A percentile compares a stretch with the other conserved stretches of the same genome.
Conservation (phyloP, 75 land plant species). For the Selaginella tamariscina region DNA sequence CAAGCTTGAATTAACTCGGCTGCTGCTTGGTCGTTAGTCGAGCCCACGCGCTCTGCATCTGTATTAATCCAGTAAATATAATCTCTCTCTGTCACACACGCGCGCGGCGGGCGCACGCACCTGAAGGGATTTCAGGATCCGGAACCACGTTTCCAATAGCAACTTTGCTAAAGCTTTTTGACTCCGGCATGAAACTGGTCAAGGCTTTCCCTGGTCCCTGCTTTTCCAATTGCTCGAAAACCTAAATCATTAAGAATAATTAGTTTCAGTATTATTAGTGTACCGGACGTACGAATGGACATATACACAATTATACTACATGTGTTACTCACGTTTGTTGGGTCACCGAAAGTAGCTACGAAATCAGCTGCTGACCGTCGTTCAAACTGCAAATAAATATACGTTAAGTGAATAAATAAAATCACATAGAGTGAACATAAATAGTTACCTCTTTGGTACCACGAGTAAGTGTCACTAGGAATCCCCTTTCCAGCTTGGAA, state of each 20-base stretch:
- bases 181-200: constrained; percentile 36
- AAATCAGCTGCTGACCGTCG: constrained; percentile 50
- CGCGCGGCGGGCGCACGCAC: neutral
- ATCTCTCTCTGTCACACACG: too few relatives aligned
- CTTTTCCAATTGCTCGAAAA: constrained; percentile 12
- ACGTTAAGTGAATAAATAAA: neutral
- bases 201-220: constrained; percentile 14
- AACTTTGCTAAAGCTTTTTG: constrained; percentile 35
- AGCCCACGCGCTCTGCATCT: constrained; percentile 39
- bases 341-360: constrained; percentile 46
- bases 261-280: neutral
- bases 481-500: constrained; percentile 44
- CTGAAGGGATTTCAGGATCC: constrained; percentile 74
- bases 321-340: constrained; percentile 43
- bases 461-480: constrained; percentile 17
- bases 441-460: constrained; percentile 35
- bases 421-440: too few relatives aligned
- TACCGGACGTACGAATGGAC: neutral
- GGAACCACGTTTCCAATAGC: constrained; percentile 46
- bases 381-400: constrained; percentile 32
- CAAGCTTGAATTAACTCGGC: constrained; percentile 44
- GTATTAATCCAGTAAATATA: constrained; percentile 36
- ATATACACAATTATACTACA: neutral
- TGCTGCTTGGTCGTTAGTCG: constrained; percentile 57
- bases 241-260: neutral